These are phyloP conservation scores for Pichia californica DNA, from an alignment of 805 yeast species.

Conservation along the genomic window DNA sequence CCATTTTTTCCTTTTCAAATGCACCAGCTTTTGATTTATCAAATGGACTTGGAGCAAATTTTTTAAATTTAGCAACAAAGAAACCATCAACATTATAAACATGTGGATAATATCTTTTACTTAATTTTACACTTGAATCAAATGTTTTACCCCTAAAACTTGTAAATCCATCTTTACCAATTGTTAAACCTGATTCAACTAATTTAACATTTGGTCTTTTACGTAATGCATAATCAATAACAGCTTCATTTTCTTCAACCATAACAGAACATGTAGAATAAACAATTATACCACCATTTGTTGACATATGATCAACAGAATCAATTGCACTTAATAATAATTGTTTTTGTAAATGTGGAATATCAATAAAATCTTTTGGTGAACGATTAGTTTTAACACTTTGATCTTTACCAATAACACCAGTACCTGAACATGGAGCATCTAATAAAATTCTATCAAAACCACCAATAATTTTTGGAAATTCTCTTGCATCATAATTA, in stretches of 20 bases:
- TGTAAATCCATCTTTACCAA: slow-evolving; percentile 95
- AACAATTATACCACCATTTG: slow-evolving; percentile 90
- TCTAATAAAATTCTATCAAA: slow-evolving; percentile 91
- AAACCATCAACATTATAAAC: slow-evolving; percentile 98
- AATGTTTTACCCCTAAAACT: slow-evolving; percentile 90
- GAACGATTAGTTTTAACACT: slow-evolving; percentile 90
- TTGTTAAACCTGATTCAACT: slow-evolving; percentile 85
- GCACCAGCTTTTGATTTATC: slow-evolving; percentile 86
- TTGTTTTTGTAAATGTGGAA: slow-evolving; percentile 96
- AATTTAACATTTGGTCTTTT: slow-evolving; percentile 94
- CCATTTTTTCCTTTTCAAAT: slow-evolving; percentile 71
- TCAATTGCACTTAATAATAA: slow-evolving; percentile 90
- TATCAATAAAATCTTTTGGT: slow-evolving; percentile 92
- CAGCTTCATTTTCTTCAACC: slow-evolving; percentile 97
- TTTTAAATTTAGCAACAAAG: slow-evolving; percentile 93
- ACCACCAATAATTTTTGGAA: slow-evolving; percentile 97
- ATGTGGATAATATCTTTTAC: slow-evolving; percentile 97
- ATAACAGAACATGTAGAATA: slow-evolving; percentile 98
- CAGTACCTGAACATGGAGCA: slow-evolving; percentile 99
- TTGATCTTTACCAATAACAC: slow-evolving; percentile 97
- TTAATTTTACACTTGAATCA: slow-evolving; percentile 65
- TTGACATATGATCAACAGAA: slow-evolving; percentile 88
- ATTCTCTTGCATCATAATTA: slow-evolving; percentile 96
- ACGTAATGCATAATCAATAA: slow-evolving; percentile 94
- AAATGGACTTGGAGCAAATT: slow-evolving; percentile 79